Base-by-base conservation (phyloP, 768 basidiomycete species). In the Dacryopinax primogenitus region DNA sequence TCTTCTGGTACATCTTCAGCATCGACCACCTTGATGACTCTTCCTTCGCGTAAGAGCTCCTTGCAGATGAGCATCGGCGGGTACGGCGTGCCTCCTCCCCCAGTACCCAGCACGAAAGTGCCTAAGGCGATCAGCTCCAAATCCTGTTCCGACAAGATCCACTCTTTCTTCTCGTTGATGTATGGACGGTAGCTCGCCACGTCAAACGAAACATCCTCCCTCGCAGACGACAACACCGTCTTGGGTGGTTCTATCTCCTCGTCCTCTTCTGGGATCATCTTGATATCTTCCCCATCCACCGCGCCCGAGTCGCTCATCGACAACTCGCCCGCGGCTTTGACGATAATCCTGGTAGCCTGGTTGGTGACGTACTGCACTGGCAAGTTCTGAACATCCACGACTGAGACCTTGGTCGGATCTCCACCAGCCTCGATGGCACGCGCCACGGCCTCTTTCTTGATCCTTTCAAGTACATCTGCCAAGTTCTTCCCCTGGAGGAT, bases 61-160 rank as follows among this genome's bases (percentile, higher is more conserved):
- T 83, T 76, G 7, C 68, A 33, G 30, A 78, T 78, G 2, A 85
- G 71, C 69, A 79, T 84, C 1, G 76, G 72, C 18, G 81, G 79
- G 66, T 83, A 78, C 0, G 85, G 82, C 1, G 80, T 78, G 6
- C 85, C 85, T 1, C 85, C 85, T 33, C 85, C 85, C 1, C 85
- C 85, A 16, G 80, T 81, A 0, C 85, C 85, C 1, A 86, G 75
- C 37, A 86, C 76, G 39, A 82, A 83, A 63, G 84, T 84, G 30
- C 85, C 85, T 64, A 83, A 81, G 26, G 83, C 79, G 47, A 86
- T 81, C 76, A 82, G 86, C 64, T 83, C 73, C 30, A 81, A 70
- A 68, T 82, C 80, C 1, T 75, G 72, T 69, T 82, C 80, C 13
- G 77, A 77, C 6, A 82, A 61, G 37, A 76, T 69, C 81, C 80